Percentiles rank a stretch among this genome's conserved stretches.
Conservation (phyloP, 2,329 filamentous ascomycete genomes). For the Sclerotinia spermophila region DNA sequence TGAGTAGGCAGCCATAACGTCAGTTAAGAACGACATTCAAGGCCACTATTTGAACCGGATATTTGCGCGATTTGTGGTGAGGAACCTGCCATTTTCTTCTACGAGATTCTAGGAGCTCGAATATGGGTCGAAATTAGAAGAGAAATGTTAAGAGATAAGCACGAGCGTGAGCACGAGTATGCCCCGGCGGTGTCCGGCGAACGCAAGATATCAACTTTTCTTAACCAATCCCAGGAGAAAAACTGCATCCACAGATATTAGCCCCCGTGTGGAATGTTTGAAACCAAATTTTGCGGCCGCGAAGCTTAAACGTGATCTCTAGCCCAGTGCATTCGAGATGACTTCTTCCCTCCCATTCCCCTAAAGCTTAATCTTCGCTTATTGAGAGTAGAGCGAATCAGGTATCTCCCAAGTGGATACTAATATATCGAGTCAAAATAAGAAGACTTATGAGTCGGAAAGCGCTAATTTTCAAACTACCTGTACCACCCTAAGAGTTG, state of each 20-base stretch:
- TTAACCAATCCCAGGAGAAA: background rate
- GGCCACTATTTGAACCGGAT: background rate
- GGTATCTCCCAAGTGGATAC: no score
- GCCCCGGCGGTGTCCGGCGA: no score
- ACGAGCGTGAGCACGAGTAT: no score
- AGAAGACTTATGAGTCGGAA: rapidly evolving
- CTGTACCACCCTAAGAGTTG: background rate
- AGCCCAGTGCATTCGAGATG: no score
- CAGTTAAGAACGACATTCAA: background rate
- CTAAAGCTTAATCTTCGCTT: background rate
- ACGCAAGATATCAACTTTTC: background rate
- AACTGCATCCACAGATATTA: background rate
- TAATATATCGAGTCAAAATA: rapidly evolving
- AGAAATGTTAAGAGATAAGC: no score
- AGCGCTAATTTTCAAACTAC: background rate
- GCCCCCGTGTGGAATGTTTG: rapidly evolving
- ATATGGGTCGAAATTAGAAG: background rate
- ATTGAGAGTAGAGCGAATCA: background rate
- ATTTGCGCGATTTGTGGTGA: background rate
- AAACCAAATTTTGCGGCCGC: background rate
- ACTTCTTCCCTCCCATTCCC: background rate
- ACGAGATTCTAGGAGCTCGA: background rate
- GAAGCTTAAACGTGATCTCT: background rate
- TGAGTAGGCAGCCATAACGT: background rate
- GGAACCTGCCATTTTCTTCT: rapidly evolving